These are phyloP conservation scores for Apiospora arundinis DNA, from an alignment of 2,329 filamentous ascomycete genomes.

Conservation along the genomic window DNA sequence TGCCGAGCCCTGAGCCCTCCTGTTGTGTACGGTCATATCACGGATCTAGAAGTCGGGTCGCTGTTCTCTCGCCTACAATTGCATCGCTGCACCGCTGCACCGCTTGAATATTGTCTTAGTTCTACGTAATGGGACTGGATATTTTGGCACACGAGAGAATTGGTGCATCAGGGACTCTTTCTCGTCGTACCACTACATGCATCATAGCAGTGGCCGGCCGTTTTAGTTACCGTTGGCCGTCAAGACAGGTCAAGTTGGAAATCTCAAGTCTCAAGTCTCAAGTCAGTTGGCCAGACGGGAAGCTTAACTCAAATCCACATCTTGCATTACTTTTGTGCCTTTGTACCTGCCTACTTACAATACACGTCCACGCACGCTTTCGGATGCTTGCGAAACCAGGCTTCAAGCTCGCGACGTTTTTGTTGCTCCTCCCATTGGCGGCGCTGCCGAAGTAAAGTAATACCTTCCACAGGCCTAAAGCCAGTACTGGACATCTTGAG, in stretches of 20 bases:
- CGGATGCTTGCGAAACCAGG: neutral
- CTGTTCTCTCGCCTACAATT: neutral
- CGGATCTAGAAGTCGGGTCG: neutral
- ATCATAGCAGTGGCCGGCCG: neutral
- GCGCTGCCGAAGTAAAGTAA: neutral
- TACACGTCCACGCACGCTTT: neutral
- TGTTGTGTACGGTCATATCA: neutral
- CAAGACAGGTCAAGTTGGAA: no score
- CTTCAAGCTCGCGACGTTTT: neutral
- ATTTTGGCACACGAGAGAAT: constrained; percentile 1
- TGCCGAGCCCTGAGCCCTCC: neutral
- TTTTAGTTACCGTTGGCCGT: constrained; percentile 1
- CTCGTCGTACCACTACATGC: neutral
- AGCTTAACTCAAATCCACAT: constrained; percentile 7
- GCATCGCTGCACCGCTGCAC: neutral
- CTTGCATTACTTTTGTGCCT: neutral
- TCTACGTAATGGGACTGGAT: neutral
- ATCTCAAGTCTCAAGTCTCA: no score
- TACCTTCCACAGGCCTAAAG: neutral
- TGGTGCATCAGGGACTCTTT: neutral
- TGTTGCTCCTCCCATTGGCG: neutral
- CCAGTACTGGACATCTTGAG: neutral
- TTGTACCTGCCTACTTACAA: no score
- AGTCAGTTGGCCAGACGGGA: constrained; percentile 1
- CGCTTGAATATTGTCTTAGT: neutral